Conservation (phyloP, 164 flowering plant species). For the Warburgia ugandensis region DNA sequence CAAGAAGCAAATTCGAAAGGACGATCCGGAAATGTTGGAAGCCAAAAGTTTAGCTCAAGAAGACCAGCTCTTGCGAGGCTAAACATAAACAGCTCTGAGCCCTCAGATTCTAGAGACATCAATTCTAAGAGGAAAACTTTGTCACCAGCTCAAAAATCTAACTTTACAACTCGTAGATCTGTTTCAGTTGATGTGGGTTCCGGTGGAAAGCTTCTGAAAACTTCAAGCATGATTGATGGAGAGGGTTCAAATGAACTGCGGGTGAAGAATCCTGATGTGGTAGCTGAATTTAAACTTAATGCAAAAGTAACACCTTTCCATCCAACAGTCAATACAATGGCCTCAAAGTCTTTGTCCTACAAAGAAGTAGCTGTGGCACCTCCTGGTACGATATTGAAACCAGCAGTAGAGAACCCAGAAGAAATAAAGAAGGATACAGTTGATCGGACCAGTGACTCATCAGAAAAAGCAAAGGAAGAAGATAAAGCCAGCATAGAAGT, state of each 20-base stretch:
- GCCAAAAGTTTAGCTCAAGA: conserved; percentile 34
- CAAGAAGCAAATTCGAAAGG: conserved; percentile 78
- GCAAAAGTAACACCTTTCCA: conserved; percentile 21
- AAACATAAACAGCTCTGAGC: conserved; percentile 26
- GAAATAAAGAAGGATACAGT: conserved; percentile 23
- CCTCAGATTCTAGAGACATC: conserved; percentile 24
- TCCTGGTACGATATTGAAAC: conserved; percentile 70
- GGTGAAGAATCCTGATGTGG: conserved; percentile 15
- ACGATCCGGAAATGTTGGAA: conserved; percentile 30
- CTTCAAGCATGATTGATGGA: conserved; percentile 10
- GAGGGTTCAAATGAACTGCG: conserved; percentile 28
- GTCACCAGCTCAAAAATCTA: conserved; percentile 25
- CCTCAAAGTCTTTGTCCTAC: conserved; percentile 72
- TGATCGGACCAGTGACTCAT: conserved; percentile 17
- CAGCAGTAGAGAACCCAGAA: conserved; percentile 36
- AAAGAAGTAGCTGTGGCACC: conserved; percentile 87
- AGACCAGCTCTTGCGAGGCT: conserved; percentile 41
- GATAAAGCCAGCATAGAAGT: conserved; percentile 13
- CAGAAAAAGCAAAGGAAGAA: conserved; percentile 26
- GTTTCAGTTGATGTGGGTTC: conserved; percentile 23
- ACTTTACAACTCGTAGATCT: conserved; percentile 11
- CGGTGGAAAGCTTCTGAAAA: conserved; percentile 22
- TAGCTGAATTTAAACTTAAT: not conserved
- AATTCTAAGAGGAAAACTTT: conserved; percentile 21
- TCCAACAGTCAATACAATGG: conserved; percentile 31